Percentiles rank a stretch among this genome's conserved stretches.
Evolutionary conservation across 768 basidiomycete species (phyloP).

Genomic region (Phlegmacium glaucopus): DNA sequence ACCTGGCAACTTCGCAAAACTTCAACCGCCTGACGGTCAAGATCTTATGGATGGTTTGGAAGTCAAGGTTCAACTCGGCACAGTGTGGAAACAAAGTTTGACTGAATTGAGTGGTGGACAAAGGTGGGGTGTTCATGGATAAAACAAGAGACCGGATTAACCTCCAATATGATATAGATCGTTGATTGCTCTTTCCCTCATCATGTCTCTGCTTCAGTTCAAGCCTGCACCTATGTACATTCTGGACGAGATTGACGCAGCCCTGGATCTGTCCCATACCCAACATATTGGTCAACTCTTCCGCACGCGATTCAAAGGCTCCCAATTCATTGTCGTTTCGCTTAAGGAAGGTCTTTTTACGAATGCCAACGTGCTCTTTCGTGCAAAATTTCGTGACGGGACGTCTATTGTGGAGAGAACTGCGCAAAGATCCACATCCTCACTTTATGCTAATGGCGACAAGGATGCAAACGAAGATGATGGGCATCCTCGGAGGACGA

Average conservation of each 20-base stretch:
- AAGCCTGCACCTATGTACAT: conserved; percentile 99
- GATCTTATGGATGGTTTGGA: conserved; percentile 95
- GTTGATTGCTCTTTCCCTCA: conserved; percentile 93
- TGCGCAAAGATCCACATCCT: conserved; percentile 57
- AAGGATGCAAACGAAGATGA: conserved; percentile 28
- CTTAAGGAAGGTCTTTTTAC: conserved; percentile 97
- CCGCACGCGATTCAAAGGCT: conserved; percentile 94
- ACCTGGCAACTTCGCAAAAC: conserved; percentile 94
- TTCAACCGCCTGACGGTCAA: conserved; percentile 90
- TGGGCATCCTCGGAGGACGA: conserved; percentile 23
- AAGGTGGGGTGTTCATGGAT: conserved; percentile 49
- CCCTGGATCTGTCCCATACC: conserved; percentile 92
- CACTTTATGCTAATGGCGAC: conserved; percentile 35
- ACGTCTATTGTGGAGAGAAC: conserved; percentile 88
- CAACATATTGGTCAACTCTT: conserved; percentile 99
- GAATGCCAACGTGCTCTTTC: conserved; percentile 95
- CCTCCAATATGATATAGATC: conserved; percentile 52
- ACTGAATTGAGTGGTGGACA: conserved; percentile 98
- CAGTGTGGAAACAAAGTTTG: conserved; percentile 96
- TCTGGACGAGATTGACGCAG: conserved; percentile 97
- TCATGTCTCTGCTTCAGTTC: conserved; percentile 99
- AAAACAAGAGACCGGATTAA: neutral
- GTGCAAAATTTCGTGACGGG: conserved; percentile 89
- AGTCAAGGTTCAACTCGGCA: conserved; percentile 93
- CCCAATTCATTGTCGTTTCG: conserved; percentile 97